Conservation (phyloP, 1,284 basidiomycete genomes). For the Microbotryum scabiosae region DNA sequence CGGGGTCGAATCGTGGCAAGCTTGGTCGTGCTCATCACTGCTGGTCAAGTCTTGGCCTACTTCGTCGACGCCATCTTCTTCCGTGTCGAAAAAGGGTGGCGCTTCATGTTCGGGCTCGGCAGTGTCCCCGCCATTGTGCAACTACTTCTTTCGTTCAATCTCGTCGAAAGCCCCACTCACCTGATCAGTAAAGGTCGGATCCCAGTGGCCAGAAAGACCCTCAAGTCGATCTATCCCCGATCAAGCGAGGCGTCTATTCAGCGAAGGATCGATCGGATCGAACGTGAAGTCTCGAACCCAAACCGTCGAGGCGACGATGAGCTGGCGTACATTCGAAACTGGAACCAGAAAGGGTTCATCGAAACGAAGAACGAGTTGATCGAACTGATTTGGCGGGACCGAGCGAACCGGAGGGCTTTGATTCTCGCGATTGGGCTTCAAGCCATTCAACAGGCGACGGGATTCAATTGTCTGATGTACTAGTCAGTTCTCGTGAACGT, state of each 20-base stretch:
- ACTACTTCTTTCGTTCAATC: slow-evolving; percentile 50
- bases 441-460: slow-evolving; percentile 70
- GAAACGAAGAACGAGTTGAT: slow-evolving; percentile 37
- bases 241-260: slow-evolving; percentile 16
- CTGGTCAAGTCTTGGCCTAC: slow-evolving; percentile 39
- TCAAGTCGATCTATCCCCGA: slow-evolving; percentile 53
- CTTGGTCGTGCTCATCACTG: slow-evolving; percentile 33
- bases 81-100: slow-evolving; percentile 37
- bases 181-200: slow-evolving; percentile 51
- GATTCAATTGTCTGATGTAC: slow-evolving; percentile 49
- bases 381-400: slow-evolving; percentile 13
- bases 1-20: slow-evolving; percentile 42
- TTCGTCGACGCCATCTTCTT: slow-evolving; percentile 36
- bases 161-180: slow-evolving; percentile 70
- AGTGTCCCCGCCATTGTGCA: slow-evolving; percentile 46
- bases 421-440: slow-evolving; percentile 69
- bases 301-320: no score
- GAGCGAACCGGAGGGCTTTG: slow-evolving; percentile 41
- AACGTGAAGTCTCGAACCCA: slow-evolving; percentile 44
- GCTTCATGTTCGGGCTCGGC: slow-evolving; percentile 42
- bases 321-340: neutral
- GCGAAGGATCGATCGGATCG: slow-evolving; percentile 50
- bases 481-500: neutral
- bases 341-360: slow-evolving; percentile 50
- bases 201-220: slow-evolving; percentile 48